Base-by-base conservation (phyloP, 371 early-diverging fungal genomes). In the Mortierella sp. region DNA sequence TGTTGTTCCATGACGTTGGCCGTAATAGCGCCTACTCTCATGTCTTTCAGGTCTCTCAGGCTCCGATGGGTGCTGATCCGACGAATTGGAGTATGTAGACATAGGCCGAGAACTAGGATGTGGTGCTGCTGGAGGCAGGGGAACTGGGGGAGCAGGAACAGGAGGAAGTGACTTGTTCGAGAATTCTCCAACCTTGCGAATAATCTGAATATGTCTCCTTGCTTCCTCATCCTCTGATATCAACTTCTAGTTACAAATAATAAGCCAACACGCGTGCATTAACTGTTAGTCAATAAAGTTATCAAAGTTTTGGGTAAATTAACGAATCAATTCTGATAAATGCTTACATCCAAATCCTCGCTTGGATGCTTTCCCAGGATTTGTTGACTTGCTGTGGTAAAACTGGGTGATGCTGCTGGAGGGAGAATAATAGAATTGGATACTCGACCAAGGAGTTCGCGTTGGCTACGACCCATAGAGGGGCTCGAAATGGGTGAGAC, bases 321-420 rank as follows among this genome's bases (percentile, higher is more conserved):
- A 58, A 70, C 26, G 23, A 64, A 43, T n/a, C 12, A 42, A 32
- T 19, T 15, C 22, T 0, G 53, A 26, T 2, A 13, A 13, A 17
- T 29, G 66, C 72, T 23, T 70, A 78, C 79, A 53, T 80, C 81
- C 26, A 80, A 28, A 55, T 80, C 81, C 23, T 80, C 81, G 59
- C 68, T 74, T 53, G 61, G 0, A 32, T 75, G 81, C 67, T 75
- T 75, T 19, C 75, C 71, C n/a, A 80, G 65, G 28, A 80, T 71
- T 54, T 80, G 81, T 37, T 80, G 81, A 22, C 75, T 70, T 6
- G 67, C 55, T 23, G 49, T 51, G 15, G 64, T 63, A 7, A 78
- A 43, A 51, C 70, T 78, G 12, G 81, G 62, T 0, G 72, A 68
- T 6, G 34, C 68, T 1, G 72, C 69, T 6, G 78, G 72, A 8